Percentiles rank a stretch among this genome's conserved stretches.
Evolutionary conservation across 2,329 filamentous ascomycete species (phyloP).

Genomic region (Knufia fluminis): DNA sequence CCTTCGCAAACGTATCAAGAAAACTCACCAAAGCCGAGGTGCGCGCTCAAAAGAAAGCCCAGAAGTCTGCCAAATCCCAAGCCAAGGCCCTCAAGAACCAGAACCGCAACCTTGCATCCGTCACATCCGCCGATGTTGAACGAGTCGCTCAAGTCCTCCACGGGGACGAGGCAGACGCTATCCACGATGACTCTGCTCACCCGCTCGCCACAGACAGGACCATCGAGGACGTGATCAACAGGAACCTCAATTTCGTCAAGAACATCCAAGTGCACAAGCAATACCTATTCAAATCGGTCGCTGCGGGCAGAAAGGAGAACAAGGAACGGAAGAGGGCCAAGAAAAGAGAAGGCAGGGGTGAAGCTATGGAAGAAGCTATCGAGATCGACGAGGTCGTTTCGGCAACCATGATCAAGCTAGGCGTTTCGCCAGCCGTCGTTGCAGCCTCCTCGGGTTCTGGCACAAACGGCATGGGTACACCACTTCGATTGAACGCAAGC

Average conservation of each 20-base stretch:
- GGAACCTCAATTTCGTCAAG: conserved; percentile 19
- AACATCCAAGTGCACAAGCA: conserved; percentile 21
- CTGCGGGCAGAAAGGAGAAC: conserved; percentile 12
- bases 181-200: conserved; percentile 10
- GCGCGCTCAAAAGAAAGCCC: conserved; percentile 19
- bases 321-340: conserved; percentile 15
- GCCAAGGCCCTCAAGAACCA: conserved; percentile 22
- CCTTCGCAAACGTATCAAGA: conserved; percentile 1
- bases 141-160: conserved; percentile 17
- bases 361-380: conserved; percentile 11
- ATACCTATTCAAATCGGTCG: conserved; percentile 15
- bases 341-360: conserved; percentile 3
- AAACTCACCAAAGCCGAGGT: conserved; percentile 19
- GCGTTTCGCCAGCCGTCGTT: conserved; percentile 8
- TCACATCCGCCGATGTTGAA: conserved; percentile 17
- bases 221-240: conserved; percentile 21
- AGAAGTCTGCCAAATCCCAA: conserved; percentile 18
- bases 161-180: conserved; percentile 12
- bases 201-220: conserved; percentile 20
- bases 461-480: neutral
- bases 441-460: neutral
- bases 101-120: conserved; percentile 13
- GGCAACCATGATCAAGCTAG: conserved; percentile 19
- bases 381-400: conserved; percentile 17
- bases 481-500: neutral